Conservation (phyloP, 1,284 basidiomycete genomes). For the Tylopilus sp. region DNA sequence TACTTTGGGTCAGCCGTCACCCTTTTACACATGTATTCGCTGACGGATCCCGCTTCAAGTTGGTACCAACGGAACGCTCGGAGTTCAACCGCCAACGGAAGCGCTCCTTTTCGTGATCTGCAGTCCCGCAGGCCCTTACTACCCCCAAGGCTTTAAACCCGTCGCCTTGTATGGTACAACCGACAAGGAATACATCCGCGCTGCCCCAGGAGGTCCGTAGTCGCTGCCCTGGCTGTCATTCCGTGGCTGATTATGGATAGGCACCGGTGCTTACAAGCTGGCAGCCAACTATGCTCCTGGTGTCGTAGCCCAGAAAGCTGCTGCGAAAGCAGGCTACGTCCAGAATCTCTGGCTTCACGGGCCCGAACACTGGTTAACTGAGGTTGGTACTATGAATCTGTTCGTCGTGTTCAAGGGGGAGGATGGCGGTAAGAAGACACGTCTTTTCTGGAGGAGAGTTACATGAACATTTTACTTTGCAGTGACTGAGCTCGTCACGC, state of each 20-base stretch:
- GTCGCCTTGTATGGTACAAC: conserved; percentile 90
- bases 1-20: conserved; percentile 75
- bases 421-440: conserved; percentile 57
- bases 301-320: conserved; percentile 84
- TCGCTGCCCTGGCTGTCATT: neutral
- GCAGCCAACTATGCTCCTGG: conserved; percentile 90
- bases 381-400: conserved; percentile 96
- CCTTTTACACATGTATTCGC: too few species aligned
- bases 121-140: conserved; percentile 94
- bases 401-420: conserved; percentile 80
- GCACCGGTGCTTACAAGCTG: conserved; percentile 88
- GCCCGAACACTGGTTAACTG: conserved; percentile 82
- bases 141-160: conserved; percentile 93
- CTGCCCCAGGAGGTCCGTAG: conserved; percentile 80
- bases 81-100: conserved; percentile 84
- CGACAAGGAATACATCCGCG: conserved; percentile 71
- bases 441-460: neutral
- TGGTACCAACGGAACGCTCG: conserved; percentile 86
- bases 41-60: conserved; percentile 46
- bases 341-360: conserved; percentile 97
- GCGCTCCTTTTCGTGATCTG: conserved; percentile 94
- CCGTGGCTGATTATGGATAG: conserved; percentile 33
- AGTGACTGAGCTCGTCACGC: conserved; percentile 83
- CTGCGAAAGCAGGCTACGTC: conserved; percentile 81
- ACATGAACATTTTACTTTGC: conserved; percentile 2